Evolutionary conservation across 768 basidiomycete species (phyloP).

Genomic region (Pisolithus marmoratus): DNA sequence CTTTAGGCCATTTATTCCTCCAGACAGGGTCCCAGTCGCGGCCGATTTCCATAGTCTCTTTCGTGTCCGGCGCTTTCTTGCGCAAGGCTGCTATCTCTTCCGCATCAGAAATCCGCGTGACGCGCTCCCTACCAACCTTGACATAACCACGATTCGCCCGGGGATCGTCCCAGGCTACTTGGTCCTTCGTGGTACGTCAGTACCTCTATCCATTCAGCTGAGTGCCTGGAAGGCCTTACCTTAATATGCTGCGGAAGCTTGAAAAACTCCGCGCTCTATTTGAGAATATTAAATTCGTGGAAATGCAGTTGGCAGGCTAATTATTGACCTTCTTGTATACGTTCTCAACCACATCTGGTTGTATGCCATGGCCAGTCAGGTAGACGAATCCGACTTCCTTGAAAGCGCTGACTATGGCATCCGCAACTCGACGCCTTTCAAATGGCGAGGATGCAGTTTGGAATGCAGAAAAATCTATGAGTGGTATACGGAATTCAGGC

Average conservation of each 20-base stretch:
- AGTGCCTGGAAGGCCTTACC: constrained; percentile 25
- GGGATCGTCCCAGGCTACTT: constrained; percentile 79
- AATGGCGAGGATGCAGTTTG: constrained; percentile 39
- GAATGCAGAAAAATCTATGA: constrained; percentile 75
- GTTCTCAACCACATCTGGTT: constrained; percentile 45
- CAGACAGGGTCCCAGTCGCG: constrained; percentile 73
- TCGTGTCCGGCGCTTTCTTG: constrained; percentile 71
- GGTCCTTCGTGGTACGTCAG: constrained; percentile 33
- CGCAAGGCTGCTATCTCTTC: constrained; percentile 70
- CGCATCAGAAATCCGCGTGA: constrained; percentile 66
- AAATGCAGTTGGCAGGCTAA: background rate
- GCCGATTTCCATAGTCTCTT: constrained; percentile 88
- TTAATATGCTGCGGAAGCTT: constrained; percentile 55
- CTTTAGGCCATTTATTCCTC: constrained; percentile 78
- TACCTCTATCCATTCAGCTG: background rate
- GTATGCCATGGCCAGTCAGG: constrained; percentile 67
- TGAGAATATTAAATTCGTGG: background rate
- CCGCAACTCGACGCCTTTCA: constrained; percentile 59
- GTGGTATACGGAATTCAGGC: constrained; percentile 61
- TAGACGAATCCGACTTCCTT: constrained; percentile 81
- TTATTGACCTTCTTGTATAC: constrained; percentile 60
- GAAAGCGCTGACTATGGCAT: constrained; percentile 68
- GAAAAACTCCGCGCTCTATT: constrained; percentile 76
- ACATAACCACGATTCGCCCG: constrained; percentile 85
- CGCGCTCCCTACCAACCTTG: constrained; percentile 72